These are phyloP conservation scores for Kwoniella dejecticola DNA, from an alignment of 768 basidiomycete genomes.

Conservation along the genomic window DNA sequence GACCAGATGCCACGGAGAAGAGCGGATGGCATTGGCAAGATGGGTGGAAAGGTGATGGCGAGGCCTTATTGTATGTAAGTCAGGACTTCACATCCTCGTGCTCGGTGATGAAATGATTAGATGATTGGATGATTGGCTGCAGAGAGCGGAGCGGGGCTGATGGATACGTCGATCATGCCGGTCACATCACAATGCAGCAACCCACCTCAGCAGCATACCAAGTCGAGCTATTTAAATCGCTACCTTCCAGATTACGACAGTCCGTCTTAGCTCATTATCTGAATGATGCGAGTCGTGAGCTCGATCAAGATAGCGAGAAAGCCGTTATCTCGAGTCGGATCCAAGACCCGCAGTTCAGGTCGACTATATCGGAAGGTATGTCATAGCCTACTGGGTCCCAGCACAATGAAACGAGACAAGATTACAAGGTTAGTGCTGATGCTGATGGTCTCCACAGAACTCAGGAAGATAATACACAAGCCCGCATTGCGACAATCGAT, in stretches of 20 bases:
- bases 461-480: constrained; percentile 72
- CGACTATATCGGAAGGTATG: constrained; percentile 55
- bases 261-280: constrained; percentile 7
- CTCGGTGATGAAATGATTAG: neutral
- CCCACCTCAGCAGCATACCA: constrained; percentile 70
- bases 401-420: too few relatives aligned
- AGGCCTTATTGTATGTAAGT: constrained; percentile 26
- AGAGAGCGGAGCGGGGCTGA: too few relatives aligned
- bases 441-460: too few relatives aligned
- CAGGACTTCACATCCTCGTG: neutral
- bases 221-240: constrained; percentile 72
- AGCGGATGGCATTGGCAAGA: constrained; percentile 1
- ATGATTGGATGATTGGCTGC: too few relatives aligned
- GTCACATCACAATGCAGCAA: constrained; percentile 59
- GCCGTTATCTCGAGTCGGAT: constrained; percentile 69
- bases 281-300: too few relatives aligned
- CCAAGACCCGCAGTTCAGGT: constrained; percentile 12
- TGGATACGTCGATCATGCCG: neutral
- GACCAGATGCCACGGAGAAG: constrained; percentile 5
- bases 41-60: constrained; percentile 29
- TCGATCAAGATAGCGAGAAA: constrained; percentile 63
- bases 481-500: constrained; percentile 81
- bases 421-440: too few relatives aligned
- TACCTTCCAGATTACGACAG: constrained; percentile 68
- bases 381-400: too few relatives aligned